phyloP scores from a whole-genome alignment of 768 basidiomycete genomes.

The Kwoniella newhampshirensis region DNA sequence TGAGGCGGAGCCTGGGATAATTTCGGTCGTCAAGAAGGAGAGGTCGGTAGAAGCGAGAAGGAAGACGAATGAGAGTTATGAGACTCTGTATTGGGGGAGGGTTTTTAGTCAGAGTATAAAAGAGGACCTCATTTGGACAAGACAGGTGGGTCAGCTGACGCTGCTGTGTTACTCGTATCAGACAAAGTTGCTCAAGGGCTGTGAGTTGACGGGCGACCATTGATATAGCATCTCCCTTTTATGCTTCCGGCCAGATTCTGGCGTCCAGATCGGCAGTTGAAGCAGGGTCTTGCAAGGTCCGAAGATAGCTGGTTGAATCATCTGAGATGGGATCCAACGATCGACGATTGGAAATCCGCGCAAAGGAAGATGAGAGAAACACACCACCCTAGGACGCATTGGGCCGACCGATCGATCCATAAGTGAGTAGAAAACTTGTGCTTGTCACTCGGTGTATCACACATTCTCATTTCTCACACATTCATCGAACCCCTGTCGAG shows the following conservation, averaged over 20 bases:
- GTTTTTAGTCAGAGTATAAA: slow-evolving; percentile 33
- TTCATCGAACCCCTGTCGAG: too few relatives aligned
- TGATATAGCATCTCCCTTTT: slow-evolving; percentile 23
- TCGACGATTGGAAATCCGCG: slow-evolving; percentile 18
- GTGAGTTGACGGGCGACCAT: background rate
- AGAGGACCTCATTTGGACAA: slow-evolving; percentile 17
- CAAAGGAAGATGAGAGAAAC: slow-evolving; percentile 7
- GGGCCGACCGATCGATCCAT: slow-evolving; percentile 9
- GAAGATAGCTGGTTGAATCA: slow-evolving; percentile 18
- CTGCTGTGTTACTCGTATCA: background rate
- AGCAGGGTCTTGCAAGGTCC: slow-evolving; percentile 6
- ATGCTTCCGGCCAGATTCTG: slow-evolving; percentile 24
- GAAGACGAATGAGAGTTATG: slow-evolving; percentile 9
- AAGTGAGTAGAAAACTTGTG: slow-evolving; percentile 12
- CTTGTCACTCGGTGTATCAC: too few relatives aligned
- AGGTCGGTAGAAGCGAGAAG: background rate
- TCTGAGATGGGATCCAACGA: slow-evolving; percentile 35
- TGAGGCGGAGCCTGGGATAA: background rate
- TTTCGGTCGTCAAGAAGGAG: slow-evolving; percentile 2
- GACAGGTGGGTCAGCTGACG: slow-evolving; percentile 25
- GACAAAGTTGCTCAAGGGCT: too few relatives aligned
- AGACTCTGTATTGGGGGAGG: slow-evolving; percentile 34
- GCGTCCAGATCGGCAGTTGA: background rate
- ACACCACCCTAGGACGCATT: slow-evolving; percentile 4
- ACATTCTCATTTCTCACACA: too few relatives aligned